phyloP scores from a whole-genome alignment of 352 stramenopile species.

The Globisporangium echinulatum region DNA sequence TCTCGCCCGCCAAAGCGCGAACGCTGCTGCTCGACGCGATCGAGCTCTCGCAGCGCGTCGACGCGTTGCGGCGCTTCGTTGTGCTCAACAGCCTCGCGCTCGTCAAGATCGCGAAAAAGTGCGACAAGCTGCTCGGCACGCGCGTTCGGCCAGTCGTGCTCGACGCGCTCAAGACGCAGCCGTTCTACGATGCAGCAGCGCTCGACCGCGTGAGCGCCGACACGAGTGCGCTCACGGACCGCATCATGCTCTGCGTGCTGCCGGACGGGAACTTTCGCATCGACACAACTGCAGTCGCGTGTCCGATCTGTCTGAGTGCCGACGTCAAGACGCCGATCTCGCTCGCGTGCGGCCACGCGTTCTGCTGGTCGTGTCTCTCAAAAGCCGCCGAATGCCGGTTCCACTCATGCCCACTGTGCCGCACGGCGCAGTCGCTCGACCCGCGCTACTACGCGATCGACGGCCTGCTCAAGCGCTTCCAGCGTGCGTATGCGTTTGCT shows the following conservation, averaged over 20 bases:
- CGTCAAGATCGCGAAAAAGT: slow-evolving; percentile 83
- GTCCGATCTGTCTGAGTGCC: slow-evolving; percentile 58
- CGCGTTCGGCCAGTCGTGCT: slow-evolving; percentile 29
- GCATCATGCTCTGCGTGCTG: slow-evolving; percentile 64
- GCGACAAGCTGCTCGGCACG: slow-evolving; percentile 47
- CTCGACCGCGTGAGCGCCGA: slow-evolving; percentile 51
- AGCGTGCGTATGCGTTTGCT: slow-evolving; percentile 59
- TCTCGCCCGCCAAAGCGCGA: slow-evolving; percentile 42
- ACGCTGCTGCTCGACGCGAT: slow-evolving; percentile 48
- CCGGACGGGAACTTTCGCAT: slow-evolving; percentile 64
- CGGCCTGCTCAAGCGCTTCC: slow-evolving; percentile 69
- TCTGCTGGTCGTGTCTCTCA: slow-evolving; percentile 78
- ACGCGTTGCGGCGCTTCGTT: slow-evolving; percentile 71
- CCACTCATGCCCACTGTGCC: slow-evolving; percentile 65
- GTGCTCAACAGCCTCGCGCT: slow-evolving; percentile 74
- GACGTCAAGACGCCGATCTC: slow-evolving; percentile 70
- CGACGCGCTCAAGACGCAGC: slow-evolving; percentile 49
- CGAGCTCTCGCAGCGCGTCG: slow-evolving; percentile 53
- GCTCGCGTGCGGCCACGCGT: slow-evolving; percentile 64
- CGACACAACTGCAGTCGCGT: slow-evolving; percentile 34
- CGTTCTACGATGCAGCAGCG: slow-evolving; percentile 56
- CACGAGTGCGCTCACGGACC: slow-evolving; percentile 43
- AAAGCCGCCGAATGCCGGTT: slow-evolving; percentile 69
- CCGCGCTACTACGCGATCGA: slow-evolving; percentile 79
- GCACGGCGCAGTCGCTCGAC: slow-evolving; percentile 65